Evolutionary conservation across 139 green algal genomes (phyloP).

Genomic region (Parachlorella kessleri): DNA sequence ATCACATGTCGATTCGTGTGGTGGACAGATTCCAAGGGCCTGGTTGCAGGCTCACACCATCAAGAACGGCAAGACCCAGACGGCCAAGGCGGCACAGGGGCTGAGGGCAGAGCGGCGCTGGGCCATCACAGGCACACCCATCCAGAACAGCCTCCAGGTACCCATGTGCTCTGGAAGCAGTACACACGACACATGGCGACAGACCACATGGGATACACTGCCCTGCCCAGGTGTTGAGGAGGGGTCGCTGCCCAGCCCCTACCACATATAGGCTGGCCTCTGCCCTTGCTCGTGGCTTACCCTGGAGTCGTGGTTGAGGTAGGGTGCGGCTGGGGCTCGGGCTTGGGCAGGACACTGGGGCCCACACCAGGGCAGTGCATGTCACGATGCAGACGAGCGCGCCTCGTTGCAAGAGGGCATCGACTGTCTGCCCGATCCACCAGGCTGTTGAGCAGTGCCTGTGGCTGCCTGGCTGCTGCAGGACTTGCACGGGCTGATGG

Average conservation of each 20-base stretch:
- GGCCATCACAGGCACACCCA: constrained; percentile 28
- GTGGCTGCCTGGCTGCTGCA: too few species aligned
- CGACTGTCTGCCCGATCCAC: too few species aligned
- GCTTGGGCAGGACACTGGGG: not conserved
- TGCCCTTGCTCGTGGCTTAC: too few species aligned
- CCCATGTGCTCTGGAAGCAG: not conserved
- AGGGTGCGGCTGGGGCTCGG: not conserved
- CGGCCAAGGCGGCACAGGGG: constrained; percentile 30
- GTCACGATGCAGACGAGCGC: not conserved
- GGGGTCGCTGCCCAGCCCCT: too few species aligned
- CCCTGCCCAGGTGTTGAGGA: too few species aligned
- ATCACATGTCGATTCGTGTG: too few species aligned
- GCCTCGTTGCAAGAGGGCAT: not conserved
- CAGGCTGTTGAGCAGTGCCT: too few species aligned
- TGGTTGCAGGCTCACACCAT: constrained; percentile 61
- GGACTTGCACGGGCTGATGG: constrained; percentile 29
- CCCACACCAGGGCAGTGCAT: not conserved
- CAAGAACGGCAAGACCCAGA: constrained; percentile 50
- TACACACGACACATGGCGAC: not conserved
- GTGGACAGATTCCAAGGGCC: too few species aligned
- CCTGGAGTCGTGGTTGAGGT: too few species aligned
- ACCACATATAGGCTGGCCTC: too few species aligned
- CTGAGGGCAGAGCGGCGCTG: constrained; percentile 41
- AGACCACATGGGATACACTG: too few species aligned
- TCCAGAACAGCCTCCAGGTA: constrained; percentile 29